Percentiles rank a stretch among this genome's conserved stretches.
These are phyloP conservation scores for Vaccinium macrocarpon DNA, from an alignment of 148 eudicot genomes.

Conservation along the genomic window DNA sequence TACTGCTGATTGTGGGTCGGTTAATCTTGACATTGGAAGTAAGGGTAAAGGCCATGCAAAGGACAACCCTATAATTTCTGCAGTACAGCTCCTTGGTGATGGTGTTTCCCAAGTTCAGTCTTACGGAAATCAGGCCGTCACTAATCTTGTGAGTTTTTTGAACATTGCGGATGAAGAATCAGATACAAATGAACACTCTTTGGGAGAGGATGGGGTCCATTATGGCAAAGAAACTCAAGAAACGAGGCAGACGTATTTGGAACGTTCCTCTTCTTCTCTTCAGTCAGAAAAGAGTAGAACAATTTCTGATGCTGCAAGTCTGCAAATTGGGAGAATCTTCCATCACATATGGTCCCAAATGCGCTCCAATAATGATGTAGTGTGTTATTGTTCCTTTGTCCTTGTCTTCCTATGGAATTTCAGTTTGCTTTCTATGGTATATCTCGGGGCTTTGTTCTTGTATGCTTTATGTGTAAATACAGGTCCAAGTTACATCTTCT, in stretches of 20 bases:
- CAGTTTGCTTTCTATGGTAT: constrained; percentile 92
- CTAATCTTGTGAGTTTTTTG: constrained; percentile 76
- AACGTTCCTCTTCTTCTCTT: constrained; percentile 56
- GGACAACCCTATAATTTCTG: constrained; percentile 83
- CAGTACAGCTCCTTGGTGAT: constrained; percentile 85
- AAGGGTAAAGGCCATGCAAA: constrained; percentile 42
- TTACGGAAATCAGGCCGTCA: constrained; percentile 89
- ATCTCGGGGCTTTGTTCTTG: constrained; percentile 84
- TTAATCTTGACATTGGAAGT: constrained; percentile 36
- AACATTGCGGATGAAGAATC: constrained; percentile 70
- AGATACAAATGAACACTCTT: constrained; percentile 41
- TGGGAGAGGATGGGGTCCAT: constrained; percentile 43
- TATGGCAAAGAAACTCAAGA: constrained; percentile 46
- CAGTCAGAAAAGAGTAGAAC: constrained; percentile 82
- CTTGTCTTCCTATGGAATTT: constrained; percentile 94
- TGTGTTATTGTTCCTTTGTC: constrained; percentile 93
- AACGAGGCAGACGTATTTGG: constrained; percentile 29
- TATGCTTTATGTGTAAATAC: constrained; percentile 94
- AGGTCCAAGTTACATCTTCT: constrained; percentile 80
- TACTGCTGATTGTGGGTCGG: constrained; percentile 20
- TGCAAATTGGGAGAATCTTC: constrained; percentile 71
- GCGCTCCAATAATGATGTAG: constrained; percentile 90
- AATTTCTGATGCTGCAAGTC: constrained; percentile 57
- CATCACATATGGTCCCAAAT: constrained; percentile 87
- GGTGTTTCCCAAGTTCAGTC: constrained; percentile 97